Conservation (phyloP, 495 filamentous ascomycete genomes). For the Evernia prunastri region DNA sequence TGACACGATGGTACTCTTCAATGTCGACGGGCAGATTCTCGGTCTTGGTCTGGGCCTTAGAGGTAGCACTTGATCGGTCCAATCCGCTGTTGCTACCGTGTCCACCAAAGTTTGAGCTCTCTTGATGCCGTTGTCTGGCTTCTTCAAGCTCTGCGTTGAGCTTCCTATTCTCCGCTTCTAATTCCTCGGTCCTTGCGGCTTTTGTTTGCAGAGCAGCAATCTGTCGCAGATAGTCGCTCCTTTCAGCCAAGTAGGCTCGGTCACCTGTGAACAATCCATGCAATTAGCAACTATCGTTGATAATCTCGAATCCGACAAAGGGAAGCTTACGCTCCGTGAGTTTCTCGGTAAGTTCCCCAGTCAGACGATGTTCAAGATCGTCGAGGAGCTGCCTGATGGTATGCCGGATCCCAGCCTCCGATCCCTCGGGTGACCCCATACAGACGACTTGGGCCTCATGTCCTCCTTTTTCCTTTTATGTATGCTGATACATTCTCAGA, state of each 20-base stretch:
- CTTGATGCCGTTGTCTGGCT: slow-evolving; percentile 9
- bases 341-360: slow-evolving; percentile 7
- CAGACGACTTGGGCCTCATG: not conserved
- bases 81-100: not conserved
- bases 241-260: slow-evolving; percentile 12
- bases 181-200: slow-evolving; percentile 12
- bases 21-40: not conserved
- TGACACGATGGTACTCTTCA: slow-evolving; percentile 14
- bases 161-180: slow-evolving; percentile 21
- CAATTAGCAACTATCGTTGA: not conserved
- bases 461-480: too few relatives aligned
- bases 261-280: slow-evolving; percentile 8
- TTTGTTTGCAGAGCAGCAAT: slow-evolving; percentile 29
- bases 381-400: not conserved
- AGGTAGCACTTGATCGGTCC: not conserved
- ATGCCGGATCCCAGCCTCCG: slow-evolving; percentile 9
- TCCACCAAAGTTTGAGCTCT: not conserved
- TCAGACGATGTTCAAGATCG: slow-evolving; percentile 5
- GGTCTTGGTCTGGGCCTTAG: not conserved
- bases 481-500: too few relatives aligned
- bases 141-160: slow-evolving; percentile 25
- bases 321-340: slow-evolving; percentile 10
- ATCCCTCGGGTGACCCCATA: slow-evolving; percentile 4
- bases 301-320: not conserved
- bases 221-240: slow-evolving; percentile 24